Evolutionary conservation across 2,329 filamentous ascomycete genomes (phyloP), one percentile per base, ranked within the genome.

Genomic region (Cladosporium sp.): DNA sequence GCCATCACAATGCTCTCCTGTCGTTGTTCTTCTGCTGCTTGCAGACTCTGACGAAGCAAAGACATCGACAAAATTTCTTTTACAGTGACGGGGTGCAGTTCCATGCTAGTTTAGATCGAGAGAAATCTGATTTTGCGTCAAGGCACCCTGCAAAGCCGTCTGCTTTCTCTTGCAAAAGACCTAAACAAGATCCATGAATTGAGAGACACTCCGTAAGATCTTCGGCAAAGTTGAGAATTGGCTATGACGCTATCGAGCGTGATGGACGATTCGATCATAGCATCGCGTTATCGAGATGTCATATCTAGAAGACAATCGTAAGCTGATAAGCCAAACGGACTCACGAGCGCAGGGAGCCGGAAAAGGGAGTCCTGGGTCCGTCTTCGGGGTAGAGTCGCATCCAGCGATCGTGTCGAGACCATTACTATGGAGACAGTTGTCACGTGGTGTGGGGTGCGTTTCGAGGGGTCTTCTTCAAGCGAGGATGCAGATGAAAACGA

Each of bases 371-470:
- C 1, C n/a, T 21, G 8, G 40, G 37, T 21, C 40, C 40, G 40
- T 46, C 40, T 46, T 46, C 40, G 40, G 40, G 40, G 40, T n/a
- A 23, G 18, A 21, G 7, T 21, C 8, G n/a, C 10, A 46, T 46
- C n/a, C 21, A 8, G n/a, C 40, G 40, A 46, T 26, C 23, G 23
- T 46, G 40, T 46, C 40, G 40, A 46, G 40, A 46, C 40, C 2
- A 46, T 21, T 46, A 21, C 2, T 46, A 46, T 46, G 40, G 40
- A 2, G 40, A 53, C 26, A 4, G 3, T 18, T 37, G 35, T 60
- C 57, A 49, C 57, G 57, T 49, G 57, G 37, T 60, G 26, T 62
- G 59, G 59, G 59, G 59, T 62, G 59, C 59, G 28, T 62, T n/a
- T 62, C 52, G 31, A 33, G 52, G 52, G 28, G n/a, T 33, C 16